These are phyloP conservation scores for Pseudogymnoascus sp. DNA, from an alignment of 2,329 filamentous ascomycete genomes.

Conservation along the genomic window DNA sequence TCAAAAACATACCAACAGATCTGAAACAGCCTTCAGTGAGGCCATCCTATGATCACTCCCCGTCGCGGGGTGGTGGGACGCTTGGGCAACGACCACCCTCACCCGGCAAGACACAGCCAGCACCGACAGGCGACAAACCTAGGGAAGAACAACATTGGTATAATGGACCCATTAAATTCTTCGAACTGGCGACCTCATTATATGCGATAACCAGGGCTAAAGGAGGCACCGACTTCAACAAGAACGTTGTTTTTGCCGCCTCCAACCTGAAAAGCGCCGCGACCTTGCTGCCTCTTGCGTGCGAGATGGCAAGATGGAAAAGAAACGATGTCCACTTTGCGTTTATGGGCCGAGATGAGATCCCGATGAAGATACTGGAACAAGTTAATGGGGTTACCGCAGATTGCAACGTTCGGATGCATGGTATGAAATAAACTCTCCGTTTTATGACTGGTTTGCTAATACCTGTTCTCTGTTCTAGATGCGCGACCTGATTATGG, in stretches of 20 bases:
- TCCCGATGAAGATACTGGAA: slow-evolving; percentile 60
- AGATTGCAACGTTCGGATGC: slow-evolving; percentile 55
- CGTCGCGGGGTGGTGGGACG: background rate
- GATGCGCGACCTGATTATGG: slow-evolving; percentile 71
- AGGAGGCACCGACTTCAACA: slow-evolving; percentile 45
- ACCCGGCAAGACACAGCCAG: slow-evolving; percentile 9
- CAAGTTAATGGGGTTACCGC: slow-evolving; percentile 71
- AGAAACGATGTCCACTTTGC: slow-evolving; percentile 74
- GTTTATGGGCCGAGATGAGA: slow-evolving; percentile 63
- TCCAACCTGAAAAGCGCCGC: slow-evolving; percentile 66
- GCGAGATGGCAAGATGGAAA: slow-evolving; percentile 66
- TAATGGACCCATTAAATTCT: slow-evolving; percentile 63
- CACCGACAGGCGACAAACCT: slow-evolving; percentile 14
- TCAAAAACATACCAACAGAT: slow-evolving; percentile 53
- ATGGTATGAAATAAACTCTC: slow-evolving; percentile 36
- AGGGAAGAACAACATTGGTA: slow-evolving; percentile 40
- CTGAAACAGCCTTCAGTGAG: slow-evolving; percentile 24
- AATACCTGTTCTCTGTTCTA: slow-evolving; percentile 25
- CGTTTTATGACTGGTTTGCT: slow-evolving; percentile 9
- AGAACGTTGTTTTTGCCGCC: slow-evolving; percentile 72
- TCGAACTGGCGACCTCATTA: slow-evolving; percentile 54
- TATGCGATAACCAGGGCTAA: slow-evolving; percentile 47
- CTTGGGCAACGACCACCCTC: slow-evolving; percentile 2
- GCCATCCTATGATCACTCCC: slow-evolving; percentile 26
- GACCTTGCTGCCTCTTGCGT: slow-evolving; percentile 70